Percentiles rank a stretch among this genome's conserved stretches.
Conservation (phyloP, 768 basidiomycete genomes). For the Daedalea quercina region DNA sequence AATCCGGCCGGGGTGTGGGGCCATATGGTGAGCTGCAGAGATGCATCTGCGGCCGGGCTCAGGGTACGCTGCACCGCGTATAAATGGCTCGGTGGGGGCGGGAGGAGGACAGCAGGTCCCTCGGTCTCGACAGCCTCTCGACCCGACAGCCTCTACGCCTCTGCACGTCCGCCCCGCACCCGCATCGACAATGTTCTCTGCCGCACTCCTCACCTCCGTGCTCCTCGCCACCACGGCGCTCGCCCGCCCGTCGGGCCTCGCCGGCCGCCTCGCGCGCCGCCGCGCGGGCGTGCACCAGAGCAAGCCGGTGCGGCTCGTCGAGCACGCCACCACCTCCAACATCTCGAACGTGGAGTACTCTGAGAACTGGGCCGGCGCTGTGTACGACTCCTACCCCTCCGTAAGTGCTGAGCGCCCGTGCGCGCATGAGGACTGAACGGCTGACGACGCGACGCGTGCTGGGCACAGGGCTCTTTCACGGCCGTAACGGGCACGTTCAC, state of each 20-base stretch:
- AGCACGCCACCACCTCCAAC: conserved; percentile 8
- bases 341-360: conserved; percentile 23
- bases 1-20: too few species aligned
- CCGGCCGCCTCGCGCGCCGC: conserved; percentile 18
- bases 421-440: too few species aligned
- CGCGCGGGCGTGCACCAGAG: conserved; percentile 9
- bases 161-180: conserved; percentile 2
- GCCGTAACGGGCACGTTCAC: conserved; percentile 29
- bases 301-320: conserved; percentile 2
- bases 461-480: conserved; percentile 25
- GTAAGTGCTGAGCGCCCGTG: too few species aligned
- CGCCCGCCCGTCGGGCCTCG: conserved; percentile 13
- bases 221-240: conserved; percentile 18
- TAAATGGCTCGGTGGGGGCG: too few species aligned
- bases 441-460: too few species aligned
- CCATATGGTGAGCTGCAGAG: too few species aligned
- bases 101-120: too few species aligned
- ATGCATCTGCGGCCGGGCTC: too few species aligned
- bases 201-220: conserved; percentile 16
- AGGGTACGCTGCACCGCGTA: too few species aligned
- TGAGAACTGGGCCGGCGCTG: conserved; percentile 31
- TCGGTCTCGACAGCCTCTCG: background rate
- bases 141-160: background rate
- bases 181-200: conserved; percentile 11
- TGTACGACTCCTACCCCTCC: conserved; percentile 14